Evolutionary conservation across 2,329 filamentous ascomycete species (phyloP).

Genomic region (Ceratocystis variospora): DNA sequence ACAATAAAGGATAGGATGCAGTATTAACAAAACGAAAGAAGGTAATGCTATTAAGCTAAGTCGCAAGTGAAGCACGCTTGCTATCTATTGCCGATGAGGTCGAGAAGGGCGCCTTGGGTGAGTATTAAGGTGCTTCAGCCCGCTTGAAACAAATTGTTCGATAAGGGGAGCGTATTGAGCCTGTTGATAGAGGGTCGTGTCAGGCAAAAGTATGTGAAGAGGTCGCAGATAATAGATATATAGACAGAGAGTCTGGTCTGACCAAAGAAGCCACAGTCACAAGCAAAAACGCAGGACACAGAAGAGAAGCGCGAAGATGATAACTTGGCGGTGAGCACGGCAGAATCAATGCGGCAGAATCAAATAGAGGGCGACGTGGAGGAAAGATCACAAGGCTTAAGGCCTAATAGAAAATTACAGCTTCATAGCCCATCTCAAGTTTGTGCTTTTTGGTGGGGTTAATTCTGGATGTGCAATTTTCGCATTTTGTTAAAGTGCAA

Average conservation of each 20-base stretch:
- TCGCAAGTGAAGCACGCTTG: neutral
- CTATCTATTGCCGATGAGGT: neutral
- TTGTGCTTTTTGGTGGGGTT: slow-evolving; percentile 11
- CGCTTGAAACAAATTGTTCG: neutral
- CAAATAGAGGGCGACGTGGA: neutral
- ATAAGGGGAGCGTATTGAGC: neutral
- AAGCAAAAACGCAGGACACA: neutral
- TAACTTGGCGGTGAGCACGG: neutral
- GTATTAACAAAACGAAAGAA: neutral
- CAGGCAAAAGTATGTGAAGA: too few species aligned
- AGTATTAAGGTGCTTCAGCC: neutral
- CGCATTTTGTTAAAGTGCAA: neutral
- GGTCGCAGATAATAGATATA: too few species aligned
- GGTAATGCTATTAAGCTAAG: neutral
- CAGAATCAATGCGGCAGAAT: neutral
- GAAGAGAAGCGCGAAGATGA: neutral
- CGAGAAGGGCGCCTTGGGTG: neutral
- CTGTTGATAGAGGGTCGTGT: too few species aligned
- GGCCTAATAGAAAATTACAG: slow-evolving; percentile 9
- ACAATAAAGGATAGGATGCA: neutral
- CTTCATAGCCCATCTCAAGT: slow-evolving; percentile 5
- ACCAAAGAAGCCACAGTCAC: too few species aligned
- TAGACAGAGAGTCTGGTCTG: too few species aligned
- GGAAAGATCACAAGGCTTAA: neutral
- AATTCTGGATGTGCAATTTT: slow-evolving; percentile 2